These are phyloP conservation scores for Erodium trifolium DNA, from an alignment of 441 rosid genomes.

Conservation along the genomic window DNA sequence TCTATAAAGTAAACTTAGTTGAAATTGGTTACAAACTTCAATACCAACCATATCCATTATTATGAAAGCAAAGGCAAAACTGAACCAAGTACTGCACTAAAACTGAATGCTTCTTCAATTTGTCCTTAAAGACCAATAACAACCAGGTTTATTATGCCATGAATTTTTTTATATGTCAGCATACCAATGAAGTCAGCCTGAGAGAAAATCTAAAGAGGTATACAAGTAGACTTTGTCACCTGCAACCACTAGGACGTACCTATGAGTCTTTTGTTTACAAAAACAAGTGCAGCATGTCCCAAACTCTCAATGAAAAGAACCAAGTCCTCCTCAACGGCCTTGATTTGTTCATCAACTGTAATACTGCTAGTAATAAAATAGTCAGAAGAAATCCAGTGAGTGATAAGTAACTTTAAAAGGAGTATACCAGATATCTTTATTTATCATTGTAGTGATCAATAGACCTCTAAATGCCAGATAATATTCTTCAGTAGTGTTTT, in stretches of 20 bases:
- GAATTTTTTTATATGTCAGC: neutral
- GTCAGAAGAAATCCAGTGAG: neutral
- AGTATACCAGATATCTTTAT: neutral
- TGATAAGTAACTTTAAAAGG: neutral
- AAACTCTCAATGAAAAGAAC: constrained; percentile 36
- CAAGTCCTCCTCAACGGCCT: constrained; percentile 22
- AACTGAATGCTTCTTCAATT: too few species aligned
- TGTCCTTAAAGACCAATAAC: too few species aligned
- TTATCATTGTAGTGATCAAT: constrained; percentile 1
- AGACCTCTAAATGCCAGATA: neutral
- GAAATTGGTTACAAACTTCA: too few species aligned
- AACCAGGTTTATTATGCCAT: too few species aligned
- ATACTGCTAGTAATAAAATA: constrained; percentile 28
- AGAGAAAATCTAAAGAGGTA: neutral
- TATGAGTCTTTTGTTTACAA: constrained; percentile 37
- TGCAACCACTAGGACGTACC: constrained; percentile 26
- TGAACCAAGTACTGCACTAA: too few species aligned
- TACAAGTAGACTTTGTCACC: neutral
- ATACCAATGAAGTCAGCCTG: neutral
- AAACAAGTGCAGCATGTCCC: constrained; percentile 62
- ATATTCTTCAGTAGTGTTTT: neutral
- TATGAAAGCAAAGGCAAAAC: too few species aligned
- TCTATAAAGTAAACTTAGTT: too few species aligned
- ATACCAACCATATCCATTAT: too few species aligned
- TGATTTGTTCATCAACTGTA: constrained; percentile 17